Base-by-base conservation (phyloP, 192 early-diverging fungal species). In the Backusella psychrophila region DNA sequence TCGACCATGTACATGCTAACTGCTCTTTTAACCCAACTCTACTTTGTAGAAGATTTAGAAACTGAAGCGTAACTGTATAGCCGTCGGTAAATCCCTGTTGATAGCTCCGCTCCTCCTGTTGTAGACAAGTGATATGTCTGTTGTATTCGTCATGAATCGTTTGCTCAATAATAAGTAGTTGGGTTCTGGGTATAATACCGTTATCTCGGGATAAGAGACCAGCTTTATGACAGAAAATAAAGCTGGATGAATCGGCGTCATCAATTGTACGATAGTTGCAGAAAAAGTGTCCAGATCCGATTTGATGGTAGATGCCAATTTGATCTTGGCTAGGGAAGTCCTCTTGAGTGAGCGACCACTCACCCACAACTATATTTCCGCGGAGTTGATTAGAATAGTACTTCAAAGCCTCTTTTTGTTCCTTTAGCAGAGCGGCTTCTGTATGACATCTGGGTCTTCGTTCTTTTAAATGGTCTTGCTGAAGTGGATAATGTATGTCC, bases 191-290 rank as follows among this genome's bases (percentile, higher is more conserved):
- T 59, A 59, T 59, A 7, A 59, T 59, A 8, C 53, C 53, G 11
- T 26, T 59, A 59, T 59, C 53, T 59, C 21, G 23, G 53, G 21
- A 59, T 49, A 26, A 59, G n/a, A 26, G 53, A 11, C 53, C 53
- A 26, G 53, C 9, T 11, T 59, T 59, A 59, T 67, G 42, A 6
- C 77, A 78, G 38, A 74, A 78, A 9, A 67, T 35, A 35, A 78
- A 69, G 21, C 70, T 72, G 52, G 72, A 78, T 21, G 53, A 44
- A 67, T 73, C 73, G 4, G 39, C 59, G 46, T 78, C 77, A 63
- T 78, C 72, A 21, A 36, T 67, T 0, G 72, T 74, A 46, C 71
- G 34, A 33, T 78, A 78, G 15, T 44, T 78, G 66, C 72, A 78
- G 35, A 74, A 78, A 35, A 78, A 78, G 12, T 44, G 38, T 12